Evolutionary conservation across 1,284 basidiomycete genomes (phyloP).

Genomic region (Fistulinella staudtii): DNA sequence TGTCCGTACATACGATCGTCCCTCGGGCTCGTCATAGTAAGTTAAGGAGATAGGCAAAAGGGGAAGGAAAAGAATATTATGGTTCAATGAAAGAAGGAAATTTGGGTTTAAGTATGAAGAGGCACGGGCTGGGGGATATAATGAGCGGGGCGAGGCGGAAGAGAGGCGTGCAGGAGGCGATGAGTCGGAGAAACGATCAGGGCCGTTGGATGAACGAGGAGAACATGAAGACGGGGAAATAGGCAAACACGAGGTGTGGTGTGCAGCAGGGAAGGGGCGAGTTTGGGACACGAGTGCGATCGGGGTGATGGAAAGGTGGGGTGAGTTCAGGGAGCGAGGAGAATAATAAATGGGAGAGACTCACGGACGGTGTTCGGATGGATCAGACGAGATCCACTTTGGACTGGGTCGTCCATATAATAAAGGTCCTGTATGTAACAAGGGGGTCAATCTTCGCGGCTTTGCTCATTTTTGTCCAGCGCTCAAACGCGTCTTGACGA

Average conservation of each 20-base stretch:
- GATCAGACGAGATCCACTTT: slow-evolving; percentile 22
- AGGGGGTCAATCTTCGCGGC: slow-evolving; percentile 29
- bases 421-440: background rate
- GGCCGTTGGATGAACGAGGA: slow-evolving; percentile 40
- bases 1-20: slow-evolving; percentile 57
- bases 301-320: slow-evolving; percentile 26
- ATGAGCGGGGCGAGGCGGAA: slow-evolving; percentile 30
- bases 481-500: background rate
- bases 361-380: slow-evolving; percentile 27
- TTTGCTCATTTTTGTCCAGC: slow-evolving; percentile 6
- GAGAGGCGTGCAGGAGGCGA: slow-evolving; percentile 35
- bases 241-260: slow-evolving; percentile 42
- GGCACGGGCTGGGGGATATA: slow-evolving; percentile 37
- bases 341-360: slow-evolving; percentile 35
- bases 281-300: slow-evolving; percentile 34
- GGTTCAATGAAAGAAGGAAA: slow-evolving; percentile 43
- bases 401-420: no score
- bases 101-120: slow-evolving; percentile 43
- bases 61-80: slow-evolving; percentile 51
- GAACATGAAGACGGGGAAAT: slow-evolving; percentile 44
- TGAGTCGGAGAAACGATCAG: slow-evolving; percentile 42
- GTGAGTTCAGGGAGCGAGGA: slow-evolving; percentile 19
- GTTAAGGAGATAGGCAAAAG: slow-evolving; percentile 43
- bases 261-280: slow-evolving; percentile 38
- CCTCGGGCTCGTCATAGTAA: slow-evolving; percentile 62